phyloP scores from a whole-genome alignment of 2,329 filamentous ascomycete species.

The Nemania sp. region DNA sequence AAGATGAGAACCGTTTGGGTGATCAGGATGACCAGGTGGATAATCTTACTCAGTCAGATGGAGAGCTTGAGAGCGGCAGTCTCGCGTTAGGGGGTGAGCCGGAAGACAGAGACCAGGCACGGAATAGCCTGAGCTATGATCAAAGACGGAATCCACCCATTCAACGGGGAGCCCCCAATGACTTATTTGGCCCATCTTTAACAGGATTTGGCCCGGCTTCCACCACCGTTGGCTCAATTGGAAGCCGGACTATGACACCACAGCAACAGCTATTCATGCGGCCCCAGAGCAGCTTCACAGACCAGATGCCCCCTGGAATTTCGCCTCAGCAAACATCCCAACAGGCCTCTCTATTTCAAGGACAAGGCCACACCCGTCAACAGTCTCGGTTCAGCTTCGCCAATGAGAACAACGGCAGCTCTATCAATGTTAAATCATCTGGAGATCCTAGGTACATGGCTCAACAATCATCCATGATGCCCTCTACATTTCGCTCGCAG shows the following conservation, averaged over 20 bases:
- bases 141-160: slow-evolving; percentile 71
- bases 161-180: slow-evolving; percentile 63
- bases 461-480: slow-evolving; percentile 88
- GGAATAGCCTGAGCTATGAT: slow-evolving; percentile 56
- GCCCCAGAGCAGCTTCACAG: slow-evolving; percentile 62
- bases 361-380: slow-evolving; percentile 76
- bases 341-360: slow-evolving; percentile 57
- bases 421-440: slow-evolving; percentile 73
- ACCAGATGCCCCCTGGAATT: slow-evolving; percentile 64
- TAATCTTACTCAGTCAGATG: slow-evolving; percentile 61
- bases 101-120: slow-evolving; percentile 70
- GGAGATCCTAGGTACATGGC: slow-evolving; percentile 80
- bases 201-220: slow-evolving; percentile 54
- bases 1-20: slow-evolving; percentile 60
- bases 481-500: slow-evolving; percentile 63
- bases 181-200: slow-evolving; percentile 59
- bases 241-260: slow-evolving; percentile 75
- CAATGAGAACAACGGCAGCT: slow-evolving; percentile 69
- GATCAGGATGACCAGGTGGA: slow-evolving; percentile 56
- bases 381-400: slow-evolving; percentile 87
- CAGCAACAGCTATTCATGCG: slow-evolving; percentile 74
- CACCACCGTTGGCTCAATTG: slow-evolving; percentile 62
- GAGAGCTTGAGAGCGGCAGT: slow-evolving; percentile 79
- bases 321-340: slow-evolving; percentile 56
- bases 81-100: slow-evolving; percentile 90